Base-by-base conservation (phyloP, 257 asterid species). In the Nyctanthes arbortristis region DNA sequence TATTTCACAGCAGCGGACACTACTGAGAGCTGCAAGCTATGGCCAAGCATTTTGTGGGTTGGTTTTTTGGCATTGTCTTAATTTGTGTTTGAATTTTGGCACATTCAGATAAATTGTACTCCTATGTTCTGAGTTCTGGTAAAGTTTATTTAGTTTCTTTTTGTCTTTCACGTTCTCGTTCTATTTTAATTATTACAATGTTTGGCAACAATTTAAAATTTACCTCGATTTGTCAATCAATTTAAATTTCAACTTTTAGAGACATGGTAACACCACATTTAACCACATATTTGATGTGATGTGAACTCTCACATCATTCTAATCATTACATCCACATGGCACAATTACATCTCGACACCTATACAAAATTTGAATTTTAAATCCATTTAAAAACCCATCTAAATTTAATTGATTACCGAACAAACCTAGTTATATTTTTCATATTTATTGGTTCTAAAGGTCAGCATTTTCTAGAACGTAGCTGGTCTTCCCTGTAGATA, bases 21-120 rank as follows among this genome's bases (percentile, higher is more conserved):
- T 94, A 60, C 75, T 91, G 68, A 86, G 99, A 86, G 94, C 99
- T 73, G 97, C 96, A 6, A 94, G 97, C 89, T 94, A 89, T 54
- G 99, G 99, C 40, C 97, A 91, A 84, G 89, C 99, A 40, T 94
- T 93, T 86, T 87, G 97, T 78, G 91, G 97, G 99, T 94, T 75
- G 66, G 88, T 79, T 36, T 75, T 16, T 31, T 30, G 52, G 31
- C 76, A 20, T 18, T 55, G 33, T 45, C 27, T 34, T 61, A 37
- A n/a, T 35, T 71, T 65, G 11, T 72, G 57, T 67, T 74, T 62
- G 30, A 68, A 58, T 9, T 8, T 68, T 49, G 31, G 24, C 58
- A 25, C 66, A 34, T 62, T n/a, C 36, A 55, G 5, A 54, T 29
- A 7, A 27, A 20, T 39, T 25, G 18, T 7, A 47, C n/a, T 40